Percentiles rank a stretch among this genome's conserved stretches.
These are phyloP conservation scores for Leccinum idahoense DNA, from an alignment of 1,284 basidiomycete genomes.

Conservation along the genomic window DNA sequence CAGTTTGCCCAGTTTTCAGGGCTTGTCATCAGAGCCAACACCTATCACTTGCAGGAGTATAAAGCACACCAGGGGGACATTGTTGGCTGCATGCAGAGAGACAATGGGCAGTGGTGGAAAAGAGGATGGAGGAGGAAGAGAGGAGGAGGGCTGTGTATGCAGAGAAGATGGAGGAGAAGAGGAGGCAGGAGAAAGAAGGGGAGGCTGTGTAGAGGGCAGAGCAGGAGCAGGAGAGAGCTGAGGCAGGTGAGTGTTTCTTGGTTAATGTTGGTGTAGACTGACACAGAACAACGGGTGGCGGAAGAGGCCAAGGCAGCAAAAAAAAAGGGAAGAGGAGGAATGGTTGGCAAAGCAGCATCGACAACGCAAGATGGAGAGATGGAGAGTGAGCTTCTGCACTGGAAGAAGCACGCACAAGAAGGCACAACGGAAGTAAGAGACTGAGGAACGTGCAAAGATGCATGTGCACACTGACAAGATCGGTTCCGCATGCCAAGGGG, in stretches of 20 bases:
- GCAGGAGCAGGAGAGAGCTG: constrained; percentile 44
- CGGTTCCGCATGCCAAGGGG: no score
- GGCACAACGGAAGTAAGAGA: constrained; percentile 76
- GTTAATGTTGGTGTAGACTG: constrained; percentile 33
- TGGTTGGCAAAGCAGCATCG: constrained; percentile 48
- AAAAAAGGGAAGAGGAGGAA: constrained; percentile 60
- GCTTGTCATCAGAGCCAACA: no score
- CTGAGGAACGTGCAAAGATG: constrained; percentile 25
- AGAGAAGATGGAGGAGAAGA: constrained; percentile 54
- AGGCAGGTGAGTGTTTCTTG: constrained; percentile 19
- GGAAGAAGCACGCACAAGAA: constrained; percentile 56
- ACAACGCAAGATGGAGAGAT: constrained; percentile 57
- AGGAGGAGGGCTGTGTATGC: constrained; percentile 49
- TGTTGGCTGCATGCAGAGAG: constrained; percentile 28
- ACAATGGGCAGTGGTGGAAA: constrained; percentile 51
- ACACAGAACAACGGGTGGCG: constrained; percentile 47
- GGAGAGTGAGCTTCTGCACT: constrained; percentile 60
- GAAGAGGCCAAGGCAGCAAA: constrained; percentile 57
- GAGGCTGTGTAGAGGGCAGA: constrained; percentile 41
- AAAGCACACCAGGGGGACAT: no score
- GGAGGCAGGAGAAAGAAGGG: constrained; percentile 42
- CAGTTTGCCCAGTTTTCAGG: no score
- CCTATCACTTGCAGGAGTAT: no score
- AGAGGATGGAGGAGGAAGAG: constrained; percentile 68
- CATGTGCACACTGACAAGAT: constrained; percentile 10